Base-by-base conservation (phyloP, 2,329 filamentous ascomycete genomes). In the Parafenestella ontariensis region DNA sequence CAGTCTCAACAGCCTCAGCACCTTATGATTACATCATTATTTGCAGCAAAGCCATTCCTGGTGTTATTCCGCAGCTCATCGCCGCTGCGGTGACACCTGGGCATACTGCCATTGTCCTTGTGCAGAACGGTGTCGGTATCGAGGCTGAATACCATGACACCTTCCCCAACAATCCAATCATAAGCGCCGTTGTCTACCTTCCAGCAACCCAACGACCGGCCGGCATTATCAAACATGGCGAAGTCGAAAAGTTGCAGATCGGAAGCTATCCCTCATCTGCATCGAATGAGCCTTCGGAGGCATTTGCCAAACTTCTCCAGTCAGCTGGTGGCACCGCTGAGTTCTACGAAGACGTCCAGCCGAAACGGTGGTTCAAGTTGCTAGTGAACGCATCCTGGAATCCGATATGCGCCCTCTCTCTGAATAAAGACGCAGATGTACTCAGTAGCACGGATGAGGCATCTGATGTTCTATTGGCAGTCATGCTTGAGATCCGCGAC, bases 341-440 rank as follows among this genome's bases (percentile, higher is more conserved):
- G n/a, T 71, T 83, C 5, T 77, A 82, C 33, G 76, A 80, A 3
- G 79, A 88, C 56, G 78, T 89, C 8, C 85, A 88, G 58, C 67
- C 78, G 0, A 79, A 82, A 47, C 79, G 85, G 7, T 88, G 85
- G 85, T 77, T 78, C 47, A 89, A 88, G 69, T 78, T 88, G 0
- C 74, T 87, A 0, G 77, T 85, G 69, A 88, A 88, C 64, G 85
- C 81, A 1, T 79, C 83, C 0, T 87, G 84, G 82, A 88, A 88
- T 59, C 82, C 85, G 0, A 77, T 87, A 31, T 86, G 83, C 37
- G 84, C 85, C 0, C 73, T 87, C 1, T 82, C 83, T 0, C 77
- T 82, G 0, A 77, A 79, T 37, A 80, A 83, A 52, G 85, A 85
- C 18, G 79, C 82, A 0, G 67, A 79, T 0, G 83, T 85, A 65